Evolutionary conservation across 257 asterid species (phyloP).

Genomic region (Agastache rugosa): DNA sequence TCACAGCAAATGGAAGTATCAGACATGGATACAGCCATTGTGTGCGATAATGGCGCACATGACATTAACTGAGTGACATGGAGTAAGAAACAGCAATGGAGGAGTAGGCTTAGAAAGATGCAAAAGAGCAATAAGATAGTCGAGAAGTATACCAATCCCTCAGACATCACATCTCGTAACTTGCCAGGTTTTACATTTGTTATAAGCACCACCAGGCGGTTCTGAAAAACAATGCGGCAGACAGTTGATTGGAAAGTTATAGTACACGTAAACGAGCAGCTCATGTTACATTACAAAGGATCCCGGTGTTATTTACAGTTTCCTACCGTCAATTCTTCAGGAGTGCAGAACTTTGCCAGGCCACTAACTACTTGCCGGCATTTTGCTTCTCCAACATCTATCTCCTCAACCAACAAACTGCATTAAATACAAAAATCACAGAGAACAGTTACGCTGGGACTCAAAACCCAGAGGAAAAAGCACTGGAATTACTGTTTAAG

Average conservation of each 20-base stretch:
- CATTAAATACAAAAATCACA: conserved; percentile 30
- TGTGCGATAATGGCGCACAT: not conserved
- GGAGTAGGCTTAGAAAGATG: not conserved
- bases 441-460: conserved; percentile 26
- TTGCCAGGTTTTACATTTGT: conserved; percentile 97
- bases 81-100: conserved; percentile 12
- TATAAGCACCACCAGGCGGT: conserved; percentile 80
- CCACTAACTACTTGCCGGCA: conserved; percentile 98
- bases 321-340: conserved; percentile 82
- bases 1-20: not conserved
- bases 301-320: conserved; percentile 17
- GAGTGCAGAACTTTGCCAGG: conserved; percentile 83
- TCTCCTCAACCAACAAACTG: conserved; percentile 98
- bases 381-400: conserved; percentile 91
- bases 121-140: conserved; percentile 15
- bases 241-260: conserved; percentile 11
- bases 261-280: not conserved
- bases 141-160: conserved; percentile 79
- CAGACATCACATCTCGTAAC: conserved; percentile 89
- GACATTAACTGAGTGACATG: not conserved
- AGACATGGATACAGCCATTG: not conserved
- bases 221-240: conserved; percentile 56
- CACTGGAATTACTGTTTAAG: not conserved
- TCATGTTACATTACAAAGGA: not conserved
- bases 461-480: not conserved